These are phyloP conservation scores for Capronia epimyces DNA, from an alignment of 2,329 filamentous ascomycete species.

Conservation along the genomic window DNA sequence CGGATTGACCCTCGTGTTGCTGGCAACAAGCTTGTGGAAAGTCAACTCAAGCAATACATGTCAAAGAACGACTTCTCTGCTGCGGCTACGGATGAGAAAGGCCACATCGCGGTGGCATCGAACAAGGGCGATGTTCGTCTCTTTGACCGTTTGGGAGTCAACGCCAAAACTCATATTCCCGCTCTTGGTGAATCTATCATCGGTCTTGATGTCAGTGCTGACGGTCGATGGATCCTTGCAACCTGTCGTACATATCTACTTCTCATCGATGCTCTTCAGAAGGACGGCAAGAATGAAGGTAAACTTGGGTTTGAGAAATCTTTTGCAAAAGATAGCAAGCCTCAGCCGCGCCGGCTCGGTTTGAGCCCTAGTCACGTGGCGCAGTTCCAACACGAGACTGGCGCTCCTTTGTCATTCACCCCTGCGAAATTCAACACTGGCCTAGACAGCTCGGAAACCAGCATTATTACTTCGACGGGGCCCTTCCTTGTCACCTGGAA, in stretches of 20 bases:
- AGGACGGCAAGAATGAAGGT: conserved; percentile 90
- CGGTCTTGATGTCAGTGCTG: conserved; percentile 88
- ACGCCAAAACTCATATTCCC: conserved; percentile 94
- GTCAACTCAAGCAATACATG: conserved; percentile 88
- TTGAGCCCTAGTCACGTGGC: conserved; percentile 89
- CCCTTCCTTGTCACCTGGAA: conserved; percentile 97
- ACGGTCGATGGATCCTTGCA: conserved; percentile 90
- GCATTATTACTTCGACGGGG: conserved; percentile 92
- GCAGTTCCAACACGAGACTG: conserved; percentile 95
- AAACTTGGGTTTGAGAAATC: conserved; percentile 96
- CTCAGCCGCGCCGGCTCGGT: conserved; percentile 82
- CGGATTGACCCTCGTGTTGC: conserved; percentile 85
- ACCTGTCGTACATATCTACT: conserved; percentile 93
- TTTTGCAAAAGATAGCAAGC: conserved; percentile 88
- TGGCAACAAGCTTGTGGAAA: conserved; percentile 87
- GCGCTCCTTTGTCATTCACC: conserved; percentile 78
- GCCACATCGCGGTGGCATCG: conserved; percentile 91
- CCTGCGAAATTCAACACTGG: conserved; percentile 91
- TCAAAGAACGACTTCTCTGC: conserved; percentile 98
- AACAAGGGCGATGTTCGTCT: conserved; percentile 97
- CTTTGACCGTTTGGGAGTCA: conserved; percentile 93
- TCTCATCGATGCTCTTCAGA: conserved; percentile 85
- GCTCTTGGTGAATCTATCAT: conserved; percentile 92
- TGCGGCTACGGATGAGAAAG: conserved; percentile 89
- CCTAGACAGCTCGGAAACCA: conserved; percentile 73